Conservation (phyloP, 2,329 filamentous ascomycete species). For the Fusarium ramigenum region DNA sequence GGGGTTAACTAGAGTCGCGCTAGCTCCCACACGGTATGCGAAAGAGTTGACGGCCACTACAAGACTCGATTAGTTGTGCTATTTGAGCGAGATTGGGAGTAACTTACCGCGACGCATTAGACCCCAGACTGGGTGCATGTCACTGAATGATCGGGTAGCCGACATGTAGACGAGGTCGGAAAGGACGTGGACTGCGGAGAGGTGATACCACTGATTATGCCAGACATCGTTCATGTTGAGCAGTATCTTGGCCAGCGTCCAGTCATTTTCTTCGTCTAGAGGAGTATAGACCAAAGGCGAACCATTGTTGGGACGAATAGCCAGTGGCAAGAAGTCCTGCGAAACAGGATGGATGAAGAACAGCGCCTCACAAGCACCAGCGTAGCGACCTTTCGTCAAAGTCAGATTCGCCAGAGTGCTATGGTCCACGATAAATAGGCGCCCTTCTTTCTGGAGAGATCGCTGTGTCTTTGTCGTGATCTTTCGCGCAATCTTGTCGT, state of each 20-base stretch:
- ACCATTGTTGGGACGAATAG: neutral
- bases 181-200: neutral
- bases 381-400: neutral
- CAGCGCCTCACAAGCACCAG: neutral
- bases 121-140: neutral
- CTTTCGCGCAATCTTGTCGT: neutral
- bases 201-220: neutral
- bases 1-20: accelerated
- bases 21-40: neutral
- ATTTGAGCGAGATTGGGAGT: accelerated
- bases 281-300: neutral
- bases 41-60: neutral
- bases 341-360: neutral
- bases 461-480: neutral
- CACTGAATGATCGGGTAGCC: neutral
- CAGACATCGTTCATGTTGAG: neutral
- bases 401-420: neutral
- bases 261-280: neutral
- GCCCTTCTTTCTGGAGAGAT: neutral
- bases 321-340: neutral
- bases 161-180: neutral
- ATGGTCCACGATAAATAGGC: neutral
- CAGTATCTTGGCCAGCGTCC: neutral
- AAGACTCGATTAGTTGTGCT: accelerated
- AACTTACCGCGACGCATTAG: neutral